These are phyloP conservation scores for Hyphopichia khmerensis DNA, from an alignment of 1,139 yeast species.

Conservation along the genomic window DNA sequence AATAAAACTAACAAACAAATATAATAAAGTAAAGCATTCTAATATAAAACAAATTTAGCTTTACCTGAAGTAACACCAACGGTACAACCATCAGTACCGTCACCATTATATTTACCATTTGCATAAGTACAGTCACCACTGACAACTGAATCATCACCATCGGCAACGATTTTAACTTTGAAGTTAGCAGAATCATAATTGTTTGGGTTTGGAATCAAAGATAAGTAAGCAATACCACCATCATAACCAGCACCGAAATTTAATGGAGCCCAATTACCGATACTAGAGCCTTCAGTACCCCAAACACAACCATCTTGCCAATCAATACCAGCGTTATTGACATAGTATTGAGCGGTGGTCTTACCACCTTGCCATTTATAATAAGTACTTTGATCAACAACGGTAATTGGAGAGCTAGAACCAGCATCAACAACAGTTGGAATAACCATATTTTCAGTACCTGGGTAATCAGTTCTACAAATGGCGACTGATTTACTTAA, in stretches of 20 bases:
- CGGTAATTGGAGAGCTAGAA: slow-evolving; percentile 62
- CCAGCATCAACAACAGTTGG: slow-evolving; percentile 85
- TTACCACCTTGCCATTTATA: slow-evolving; percentile 78
- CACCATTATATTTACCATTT: slow-evolving; percentile 73
- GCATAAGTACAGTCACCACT: slow-evolving; percentile 80
- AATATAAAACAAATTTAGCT: slow-evolving; percentile 69
- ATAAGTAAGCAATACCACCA: slow-evolving; percentile 77
- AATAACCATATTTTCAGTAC: slow-evolving; percentile 95
- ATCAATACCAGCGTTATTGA: slow-evolving; percentile 92
- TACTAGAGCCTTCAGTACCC: slow-evolving; percentile 77
- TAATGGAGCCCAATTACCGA: slow-evolving; percentile 98
- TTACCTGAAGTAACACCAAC: slow-evolving; percentile 82
- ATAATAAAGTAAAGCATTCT: background rate
- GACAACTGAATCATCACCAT: slow-evolving; percentile 56
- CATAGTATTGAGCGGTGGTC: slow-evolving; percentile 95
- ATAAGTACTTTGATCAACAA: slow-evolving; percentile 74
- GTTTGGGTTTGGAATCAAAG: slow-evolving; percentile 95
- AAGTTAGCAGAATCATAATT: slow-evolving; percentile 74
- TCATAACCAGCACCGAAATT: slow-evolving; percentile 91
- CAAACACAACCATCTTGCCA: slow-evolving; percentile 89
- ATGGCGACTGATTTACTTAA: slow-evolving; percentile 69
- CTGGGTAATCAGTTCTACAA: slow-evolving; percentile 98
- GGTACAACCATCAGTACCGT: slow-evolving; percentile 83
- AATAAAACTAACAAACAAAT: background rate
- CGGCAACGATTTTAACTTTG: slow-evolving; percentile 82